Evolutionary conservation across 2,329 filamentous ascomycete species (phyloP), one percentile per base, ranked within the genome.

Genomic region (Aspergillus caelatus): DNA sequence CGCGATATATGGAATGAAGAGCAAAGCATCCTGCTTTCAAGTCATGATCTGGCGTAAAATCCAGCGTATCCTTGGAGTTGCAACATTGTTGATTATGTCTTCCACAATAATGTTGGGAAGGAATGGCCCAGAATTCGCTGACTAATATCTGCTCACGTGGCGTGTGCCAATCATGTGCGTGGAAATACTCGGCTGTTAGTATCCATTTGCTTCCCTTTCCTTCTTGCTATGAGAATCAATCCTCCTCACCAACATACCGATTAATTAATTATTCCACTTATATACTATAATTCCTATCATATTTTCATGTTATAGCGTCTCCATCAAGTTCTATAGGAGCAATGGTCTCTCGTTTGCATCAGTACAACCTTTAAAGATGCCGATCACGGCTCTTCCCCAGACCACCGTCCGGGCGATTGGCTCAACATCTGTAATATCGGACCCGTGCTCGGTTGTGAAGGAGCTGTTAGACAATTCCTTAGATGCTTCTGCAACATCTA

Each of bases 381-480:
- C 81, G 55, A 84, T 84, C 70, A 71, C 73, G 67, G 75, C 78
- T 57, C 77, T 84, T 62, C 75, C 80, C 23, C 73, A 75, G 50
- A 71, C 70, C 19, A 78, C 79, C 62, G 79, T 83, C 43, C 80
- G 82, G 62, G 82, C 83, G 62, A 83, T 89, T 63, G 82, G 85
- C 62, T 86, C 86, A 30, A 80, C 82, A 16, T 86, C 88, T 67
- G 83, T 84, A 26, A 79, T 89, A 57, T 81, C 82, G 11, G 84
- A 88, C 68, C 79, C 86, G 9, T 82, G 79, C 63, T 85, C 85
- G 3, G 80, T 87, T 11, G 83, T 88, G 61, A 89, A 89, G 72
- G 88, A 91, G 71, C 83, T 91, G 45, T 74, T 91, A 45, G 88
- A 91, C 65, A 91, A 91, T 72, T 82, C 87, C n/a, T 79, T 91